Conservation (phyloP, 768 basidiomycete genomes). For the Suillus bovinus region DNA sequence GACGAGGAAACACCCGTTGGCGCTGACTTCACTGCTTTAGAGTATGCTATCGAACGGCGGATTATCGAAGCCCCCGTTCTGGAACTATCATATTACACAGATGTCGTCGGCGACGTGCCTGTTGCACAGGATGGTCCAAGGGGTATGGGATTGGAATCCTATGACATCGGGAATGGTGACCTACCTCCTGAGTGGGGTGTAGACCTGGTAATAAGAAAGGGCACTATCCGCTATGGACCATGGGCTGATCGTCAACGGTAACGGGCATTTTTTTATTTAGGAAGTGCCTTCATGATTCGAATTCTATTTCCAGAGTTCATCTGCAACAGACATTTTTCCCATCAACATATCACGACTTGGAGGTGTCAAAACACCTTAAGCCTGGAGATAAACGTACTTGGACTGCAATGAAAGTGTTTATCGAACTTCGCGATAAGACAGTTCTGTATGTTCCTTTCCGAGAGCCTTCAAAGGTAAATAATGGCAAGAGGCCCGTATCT, state of each 20-base stretch:
- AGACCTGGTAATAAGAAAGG: slow-evolving; percentile 78
- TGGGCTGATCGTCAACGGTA: slow-evolving; percentile 96
- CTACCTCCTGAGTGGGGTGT: slow-evolving; percentile 92
- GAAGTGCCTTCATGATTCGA: slow-evolving; percentile 5
- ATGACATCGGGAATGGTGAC: slow-evolving; percentile 86
- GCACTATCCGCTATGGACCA: slow-evolving; percentile 82
- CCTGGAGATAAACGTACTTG: slow-evolving; percentile 84
- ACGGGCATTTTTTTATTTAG: slow-evolving; percentile 11
- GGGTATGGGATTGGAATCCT: slow-evolving; percentile 41
- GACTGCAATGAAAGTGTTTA: slow-evolving; percentile 76
- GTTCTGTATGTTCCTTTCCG: slow-evolving; percentile 86
- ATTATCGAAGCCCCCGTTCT: slow-evolving; percentile 75
- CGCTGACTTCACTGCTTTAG: slow-evolving; percentile 54
- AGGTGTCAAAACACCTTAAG: slow-evolving; percentile 55
- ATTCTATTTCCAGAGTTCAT: slow-evolving; percentile 49
- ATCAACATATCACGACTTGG: slow-evolving; percentile 64
- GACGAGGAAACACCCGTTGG: slow-evolving; percentile 60
- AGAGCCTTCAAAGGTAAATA: slow-evolving; percentile 79
- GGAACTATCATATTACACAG: slow-evolving; percentile 85
- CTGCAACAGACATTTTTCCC: slow-evolving; percentile 87
- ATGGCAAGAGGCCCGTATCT: neutral
- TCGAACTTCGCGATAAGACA: slow-evolving; percentile 79
- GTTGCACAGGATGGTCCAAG: slow-evolving; percentile 28
- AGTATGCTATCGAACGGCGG: slow-evolving; percentile 88
- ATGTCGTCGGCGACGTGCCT: slow-evolving; percentile 80